Evolutionary conservation across 2,329 filamentous ascomycete species (phyloP).

Genomic region (Arthroderma uncinatum): DNA sequence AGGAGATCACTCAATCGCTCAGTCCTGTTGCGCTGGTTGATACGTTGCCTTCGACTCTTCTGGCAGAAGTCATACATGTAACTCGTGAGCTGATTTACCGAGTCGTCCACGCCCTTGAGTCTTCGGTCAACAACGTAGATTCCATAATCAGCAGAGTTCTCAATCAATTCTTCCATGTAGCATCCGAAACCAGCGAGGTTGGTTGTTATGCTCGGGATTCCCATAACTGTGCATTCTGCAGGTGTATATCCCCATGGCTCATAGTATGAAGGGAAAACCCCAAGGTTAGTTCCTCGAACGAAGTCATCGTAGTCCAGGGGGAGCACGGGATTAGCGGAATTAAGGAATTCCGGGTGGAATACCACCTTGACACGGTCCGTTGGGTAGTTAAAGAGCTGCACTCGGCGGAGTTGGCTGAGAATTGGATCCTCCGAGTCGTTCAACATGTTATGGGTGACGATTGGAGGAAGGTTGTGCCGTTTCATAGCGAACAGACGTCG

Average conservation of each 20-base stretch:
- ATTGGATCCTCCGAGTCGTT: slow-evolving; percentile 91
- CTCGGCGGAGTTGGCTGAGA: slow-evolving; percentile 86
- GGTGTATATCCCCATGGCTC: slow-evolving; percentile 99
- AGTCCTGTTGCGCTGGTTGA: slow-evolving; percentile 96
- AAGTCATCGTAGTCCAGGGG: slow-evolving; percentile 98
- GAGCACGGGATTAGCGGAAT: slow-evolving; percentile 86
- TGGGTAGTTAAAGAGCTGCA: slow-evolving; percentile 94
- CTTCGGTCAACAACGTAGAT: slow-evolving; percentile 98
- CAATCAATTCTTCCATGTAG: slow-evolving; percentile 98
- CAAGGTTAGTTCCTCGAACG: slow-evolving; percentile 89
- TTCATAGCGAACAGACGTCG: slow-evolving; percentile 95
- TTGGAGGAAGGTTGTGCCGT: slow-evolving; percentile 75
- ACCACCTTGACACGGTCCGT: slow-evolving; percentile 92
- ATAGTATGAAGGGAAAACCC: slow-evolving; percentile 95
- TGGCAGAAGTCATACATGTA: slow-evolving; percentile 89
- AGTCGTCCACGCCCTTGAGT: slow-evolving; percentile 91
- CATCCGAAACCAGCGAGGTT: slow-evolving; percentile 97
- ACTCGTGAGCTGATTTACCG: slow-evolving; percentile 83
- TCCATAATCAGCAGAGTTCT: slow-evolving; percentile 94
- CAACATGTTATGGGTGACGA: slow-evolving; percentile 98
- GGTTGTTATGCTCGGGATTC: slow-evolving; percentile 93
- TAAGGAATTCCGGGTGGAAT: slow-evolving; percentile 97
- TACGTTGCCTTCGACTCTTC: slow-evolving; percentile 91
- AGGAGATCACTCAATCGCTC: slow-evolving; percentile 88
- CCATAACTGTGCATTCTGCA: slow-evolving; percentile 97